Evolutionary conservation across 2,329 filamentous ascomycete genomes (phyloP), one percentile per base, ranked within the genome.

Genomic region (Cladosporium phlei): DNA sequence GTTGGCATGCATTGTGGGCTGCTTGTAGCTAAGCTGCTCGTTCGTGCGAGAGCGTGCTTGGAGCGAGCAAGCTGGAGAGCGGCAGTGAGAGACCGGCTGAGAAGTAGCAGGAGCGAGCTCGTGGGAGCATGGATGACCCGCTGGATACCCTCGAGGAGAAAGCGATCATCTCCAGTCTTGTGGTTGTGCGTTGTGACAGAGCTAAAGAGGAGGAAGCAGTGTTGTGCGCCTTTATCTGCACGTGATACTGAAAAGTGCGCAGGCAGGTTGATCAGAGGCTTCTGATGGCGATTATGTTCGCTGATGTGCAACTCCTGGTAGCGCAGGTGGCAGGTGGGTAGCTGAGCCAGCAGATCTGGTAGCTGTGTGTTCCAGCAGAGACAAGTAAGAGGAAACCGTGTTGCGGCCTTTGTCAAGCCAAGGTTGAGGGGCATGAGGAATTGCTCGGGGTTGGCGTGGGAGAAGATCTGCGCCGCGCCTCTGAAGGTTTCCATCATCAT

Each of bases 371-470:
- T 39, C 34, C 21, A 14, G n/a, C 35, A 14, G 17, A 25, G 37
- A 3, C 5, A 9, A 19, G 14, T 24, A 11, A 16, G 12, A 12
- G 14, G 9, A 4, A 49, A 11, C 4, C 9, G 12, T n/a, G n/a
- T n/a, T n/a, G n/a, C n/a, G n/a, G n/a, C n/a, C n/a, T n/a, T n/a
- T n/a, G 16, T 22, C 17, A 12, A 9, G 55, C 54, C 50, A 50
- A 62, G 58, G 24, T 57, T 55, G 24, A 47, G 49, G 16, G 51
- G 48, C 52, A 60, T 52, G 40, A 49, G 39, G 37, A 55, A 60
- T 19, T 53, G 35, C 17, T 61, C 56, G n/a, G 59, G 56, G 44
- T 62, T 62, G 11, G 60, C 40, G n/a, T 44, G 39, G 11, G 47
- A 48, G 20, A 61, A 45, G 10, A 53, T 39, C 8, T 48, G 45